These are phyloP conservation scores for Penicillium salamii DNA, from an alignment of 495 filamentous ascomycete genomes.

Conservation along the genomic window DNA sequence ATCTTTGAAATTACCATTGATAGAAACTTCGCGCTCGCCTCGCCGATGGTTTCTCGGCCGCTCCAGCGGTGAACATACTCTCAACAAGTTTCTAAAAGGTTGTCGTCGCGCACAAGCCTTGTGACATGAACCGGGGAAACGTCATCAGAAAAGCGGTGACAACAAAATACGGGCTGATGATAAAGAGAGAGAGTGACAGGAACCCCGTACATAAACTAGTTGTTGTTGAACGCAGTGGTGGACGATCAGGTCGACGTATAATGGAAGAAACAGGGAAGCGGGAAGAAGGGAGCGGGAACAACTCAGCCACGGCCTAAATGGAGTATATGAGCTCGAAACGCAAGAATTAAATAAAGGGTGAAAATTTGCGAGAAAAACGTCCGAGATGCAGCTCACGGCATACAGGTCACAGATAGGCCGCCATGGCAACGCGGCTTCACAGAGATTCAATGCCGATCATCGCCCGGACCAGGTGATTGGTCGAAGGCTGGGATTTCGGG, in stretches of 20 bases:
- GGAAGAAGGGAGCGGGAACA: too few species aligned
- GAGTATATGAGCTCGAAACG: not conserved
- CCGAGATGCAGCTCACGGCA: not conserved
- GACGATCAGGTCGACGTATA: not conserved
- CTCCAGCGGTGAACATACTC: too few species aligned
- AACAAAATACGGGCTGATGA: not conserved
- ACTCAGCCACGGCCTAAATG: not conserved
- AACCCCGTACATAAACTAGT: not conserved
- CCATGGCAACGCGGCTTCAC: not conserved
- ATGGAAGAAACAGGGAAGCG: not conserved
- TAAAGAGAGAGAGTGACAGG: not conserved
- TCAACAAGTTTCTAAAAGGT: too few species aligned
- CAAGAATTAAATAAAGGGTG: not conserved
- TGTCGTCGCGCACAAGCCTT: not conserved
- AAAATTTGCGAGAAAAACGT: not conserved
- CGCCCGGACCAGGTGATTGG: not conserved
- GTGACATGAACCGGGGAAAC: not conserved
- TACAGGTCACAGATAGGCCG: not conserved
- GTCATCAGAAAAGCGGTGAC: slow-evolving; percentile 1
- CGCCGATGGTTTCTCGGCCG: too few species aligned
- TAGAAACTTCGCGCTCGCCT: too few species aligned
- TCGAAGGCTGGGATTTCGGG: not conserved
- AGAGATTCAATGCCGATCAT: not conserved
- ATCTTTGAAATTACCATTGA: too few species aligned
- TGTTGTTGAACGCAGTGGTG: not conserved